Evolutionary conservation across 148 eudicot genomes (phyloP), one percentile per base, ranked within the genome.

Genomic region (Rhododendron vialii): DNA sequence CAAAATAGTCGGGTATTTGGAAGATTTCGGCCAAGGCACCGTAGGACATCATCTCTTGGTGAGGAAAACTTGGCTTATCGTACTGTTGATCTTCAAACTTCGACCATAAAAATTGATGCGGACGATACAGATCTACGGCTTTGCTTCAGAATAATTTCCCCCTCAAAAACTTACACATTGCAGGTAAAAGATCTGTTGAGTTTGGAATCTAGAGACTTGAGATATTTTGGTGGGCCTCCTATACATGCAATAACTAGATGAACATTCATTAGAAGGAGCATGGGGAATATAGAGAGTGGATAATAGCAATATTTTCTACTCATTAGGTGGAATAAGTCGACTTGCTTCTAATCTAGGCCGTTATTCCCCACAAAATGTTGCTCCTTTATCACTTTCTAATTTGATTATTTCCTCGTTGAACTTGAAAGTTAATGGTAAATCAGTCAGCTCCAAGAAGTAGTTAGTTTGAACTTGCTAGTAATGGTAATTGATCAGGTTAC

Each of bases 91-190:
- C 96, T 96, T 83, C 95, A 88, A 85, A 92, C 99, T 43, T 95
- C 99, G 81, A 96, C 92, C 82, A 94, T 96, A 84, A 96, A 96
- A 88, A 88, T 91, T 84, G 98, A 96, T 92, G 98, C 99, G 74
- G 99, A 96, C 84, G 99, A 96, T 89, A 85, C 91, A 73, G 96
- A 96, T 89, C 92, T 96, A 18, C 95, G 99, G 38, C 95, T 96
- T 83, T 96, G 99, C 91, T 96, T 96, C 90, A 90, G 99, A 92
- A 92, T 96, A 53, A 93, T 96, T 89, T 95, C 99, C 50, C 99
- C 99, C 38, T 84, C 88, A n/a, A 96, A 94, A 89, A 91, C 98
- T 75, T 95, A 90, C 78, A 96, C 99, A 71, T 91, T 96, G 88
- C 99, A 94, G 99, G 99, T 96, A 84, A 89, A 24, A 63, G 48